Evolutionary conservation across 257 asterid genomes (phyloP), one percentile per base, ranked within the genome.

Genomic region (Capsicum baccatum): DNA sequence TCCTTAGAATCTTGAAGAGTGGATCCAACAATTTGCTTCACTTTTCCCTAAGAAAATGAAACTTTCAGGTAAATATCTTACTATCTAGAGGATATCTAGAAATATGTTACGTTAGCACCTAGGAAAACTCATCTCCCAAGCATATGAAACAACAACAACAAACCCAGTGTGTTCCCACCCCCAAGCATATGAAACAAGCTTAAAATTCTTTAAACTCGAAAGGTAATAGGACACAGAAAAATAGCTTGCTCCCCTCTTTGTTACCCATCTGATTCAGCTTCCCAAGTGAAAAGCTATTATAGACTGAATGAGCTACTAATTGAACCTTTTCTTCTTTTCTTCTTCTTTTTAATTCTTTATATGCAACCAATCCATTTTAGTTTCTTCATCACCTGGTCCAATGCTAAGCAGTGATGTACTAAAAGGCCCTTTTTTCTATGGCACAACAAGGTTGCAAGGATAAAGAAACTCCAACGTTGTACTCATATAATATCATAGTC

Each of bases 21-120:
- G 85, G 99, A 94, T 74, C 99, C 99, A 87, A 97, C 98, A 87
- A 97, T 97, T 89, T 95, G 99, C 89, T 95, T 95, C 88, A 97
- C 99, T 91, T 93, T 97, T 47, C 99, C 99, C 99, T 97, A 92
- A 86, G 87, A 87, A 15, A 35, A 48, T 26, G 50, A 39, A 52
- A 11, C 16, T 47, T 64, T 58, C 64, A 82, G 70, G 59, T 52
- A 84, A 66, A 54, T 14, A 78, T 63, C 56, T 19, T 4, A 58
- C 50, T 26, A 78, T 87, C 17, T 50, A n/a, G 15, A 55, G 33
- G 47, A 56, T 47, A 67, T 47, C 2, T 44, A 39, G 63, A 9
- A 50, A 48, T 8, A 33, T 57, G 26, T 48, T 37, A 64, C 56
- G 42, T 67, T 55, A 17, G 48, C 15, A 59, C 76, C 26, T 55